These are phyloP conservation scores for Fusarium redolens DNA, from an alignment of 2,329 filamentous ascomycete species.

Conservation along the genomic window DNA sequence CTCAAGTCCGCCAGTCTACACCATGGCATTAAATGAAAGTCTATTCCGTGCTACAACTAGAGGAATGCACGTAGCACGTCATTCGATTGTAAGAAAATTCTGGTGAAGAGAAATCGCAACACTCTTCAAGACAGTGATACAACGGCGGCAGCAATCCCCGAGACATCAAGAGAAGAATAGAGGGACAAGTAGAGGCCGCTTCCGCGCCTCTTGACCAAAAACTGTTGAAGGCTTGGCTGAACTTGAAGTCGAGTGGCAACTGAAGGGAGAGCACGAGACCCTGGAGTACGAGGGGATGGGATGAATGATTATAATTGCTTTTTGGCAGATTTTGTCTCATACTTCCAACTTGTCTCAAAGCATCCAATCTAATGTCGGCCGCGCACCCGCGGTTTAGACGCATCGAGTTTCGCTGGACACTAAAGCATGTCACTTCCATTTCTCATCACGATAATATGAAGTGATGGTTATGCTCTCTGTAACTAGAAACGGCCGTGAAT, in stretches of 20 bases:
- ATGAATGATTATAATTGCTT: constrained; percentile 1
- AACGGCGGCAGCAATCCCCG: not conserved
- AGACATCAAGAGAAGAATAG: not conserved
- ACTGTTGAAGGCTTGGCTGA: not conserved
- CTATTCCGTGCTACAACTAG: not conserved
- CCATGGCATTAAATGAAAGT: not conserved
- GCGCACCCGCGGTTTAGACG: not conserved
- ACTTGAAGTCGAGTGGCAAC: not conserved
- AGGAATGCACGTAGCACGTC: not conserved
- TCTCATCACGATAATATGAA: not conserved
- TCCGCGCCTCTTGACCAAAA: not conserved
- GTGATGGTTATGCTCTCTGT: not conserved
- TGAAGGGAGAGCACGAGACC: not conserved
- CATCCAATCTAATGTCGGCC: not conserved
- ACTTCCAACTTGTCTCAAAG: not conserved
- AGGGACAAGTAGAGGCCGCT: not conserved
- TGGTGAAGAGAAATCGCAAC: not conserved
- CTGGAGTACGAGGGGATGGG: not conserved
- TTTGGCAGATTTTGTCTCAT: not conserved
- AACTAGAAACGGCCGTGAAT: not conserved
- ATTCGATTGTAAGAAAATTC: not conserved
- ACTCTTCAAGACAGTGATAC: not conserved
- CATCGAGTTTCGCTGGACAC: not conserved
- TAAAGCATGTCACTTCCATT: not conserved
- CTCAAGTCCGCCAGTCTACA: not conserved